phyloP scores from a whole-genome alignment of 2,329 filamentous ascomycete species.

The Ambrosiella beaveri region DNA sequence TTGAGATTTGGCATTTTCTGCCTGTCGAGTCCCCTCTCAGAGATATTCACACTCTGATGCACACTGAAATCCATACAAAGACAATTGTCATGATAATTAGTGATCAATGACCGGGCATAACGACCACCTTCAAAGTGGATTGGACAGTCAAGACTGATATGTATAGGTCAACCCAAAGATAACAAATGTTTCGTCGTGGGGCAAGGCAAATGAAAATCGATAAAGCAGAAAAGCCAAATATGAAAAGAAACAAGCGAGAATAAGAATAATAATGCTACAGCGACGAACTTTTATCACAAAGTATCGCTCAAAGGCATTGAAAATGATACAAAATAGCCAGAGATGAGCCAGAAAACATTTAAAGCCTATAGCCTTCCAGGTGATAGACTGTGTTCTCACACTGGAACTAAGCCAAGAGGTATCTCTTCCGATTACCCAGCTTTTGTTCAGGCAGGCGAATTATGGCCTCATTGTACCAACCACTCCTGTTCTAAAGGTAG shows the following conservation, averaged over 20 bases:
- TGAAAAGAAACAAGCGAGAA: constrained; percentile 12
- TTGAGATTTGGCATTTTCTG: not conserved
- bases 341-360: constrained; percentile 3
- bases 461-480: not conserved
- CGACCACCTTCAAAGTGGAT: no score
- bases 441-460: not conserved
- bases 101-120: no score
- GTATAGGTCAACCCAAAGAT: no score
- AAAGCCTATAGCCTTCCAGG: constrained; percentile 2
- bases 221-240: not conserved
- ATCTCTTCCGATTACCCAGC: no score
- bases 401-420: not conserved
- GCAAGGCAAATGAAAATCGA: not conserved
- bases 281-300: not conserved
- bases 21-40: not conserved
- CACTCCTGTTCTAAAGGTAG: not conserved
- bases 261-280: constrained; percentile 10
- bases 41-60: not conserved
- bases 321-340: not conserved
- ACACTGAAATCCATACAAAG: not conserved
- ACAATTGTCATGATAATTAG: not conserved
- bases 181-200: not conserved
- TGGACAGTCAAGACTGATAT: no score
- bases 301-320: not conserved
- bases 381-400: constrained; percentile 9